Conservation (phyloP, 441 rosid species). For the Monsonia emarginata region DNA sequence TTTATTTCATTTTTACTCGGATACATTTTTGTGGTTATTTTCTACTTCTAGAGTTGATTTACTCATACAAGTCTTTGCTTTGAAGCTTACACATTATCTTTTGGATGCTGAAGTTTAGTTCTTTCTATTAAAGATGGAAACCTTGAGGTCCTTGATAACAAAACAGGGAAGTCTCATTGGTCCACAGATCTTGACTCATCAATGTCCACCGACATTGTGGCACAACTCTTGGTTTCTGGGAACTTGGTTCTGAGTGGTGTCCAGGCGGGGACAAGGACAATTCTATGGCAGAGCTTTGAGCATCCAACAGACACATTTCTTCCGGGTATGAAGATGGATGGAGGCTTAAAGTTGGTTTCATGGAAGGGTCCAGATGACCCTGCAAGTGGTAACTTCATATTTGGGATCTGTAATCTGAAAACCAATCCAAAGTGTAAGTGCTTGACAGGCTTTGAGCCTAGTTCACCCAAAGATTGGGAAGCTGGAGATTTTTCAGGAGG, state of each 20-base stretch:
- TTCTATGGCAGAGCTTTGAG: slow-evolving; percentile 53
- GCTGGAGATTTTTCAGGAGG: slow-evolving; percentile 38
- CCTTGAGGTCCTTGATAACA: slow-evolving; percentile 26
- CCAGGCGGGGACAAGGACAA: not conserved
- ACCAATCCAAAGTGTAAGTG: slow-evolving; percentile 36
- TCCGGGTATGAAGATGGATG: slow-evolving; percentile 59
- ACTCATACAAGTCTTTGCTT: too few species aligned
- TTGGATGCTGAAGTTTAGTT: slow-evolving; percentile 21
- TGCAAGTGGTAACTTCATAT: slow-evolving; percentile 38
- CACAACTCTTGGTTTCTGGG: slow-evolving; percentile 42
- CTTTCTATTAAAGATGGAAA: slow-evolving; percentile 31
- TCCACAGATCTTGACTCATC: slow-evolving; percentile 19
- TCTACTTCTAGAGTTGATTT: too few species aligned
- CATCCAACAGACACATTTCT: slow-evolving; percentile 60
- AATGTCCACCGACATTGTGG: slow-evolving; percentile 10
- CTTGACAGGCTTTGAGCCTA: slow-evolving; percentile 45
- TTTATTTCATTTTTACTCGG: too few species aligned
- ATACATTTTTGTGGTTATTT: too few species aligned
- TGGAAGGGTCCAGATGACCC: slow-evolving; percentile 46
- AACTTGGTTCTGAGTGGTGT: slow-evolving; percentile 33
- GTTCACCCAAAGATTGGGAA: slow-evolving; percentile 28
- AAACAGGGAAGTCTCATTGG: slow-evolving; percentile 22
- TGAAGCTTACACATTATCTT: too few species aligned
- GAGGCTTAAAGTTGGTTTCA: slow-evolving; percentile 28
- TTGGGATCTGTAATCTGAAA: slow-evolving; percentile 34